Conservation (phyloP, 1,139 yeast species). For the Pneumocystis carinii region DNA sequence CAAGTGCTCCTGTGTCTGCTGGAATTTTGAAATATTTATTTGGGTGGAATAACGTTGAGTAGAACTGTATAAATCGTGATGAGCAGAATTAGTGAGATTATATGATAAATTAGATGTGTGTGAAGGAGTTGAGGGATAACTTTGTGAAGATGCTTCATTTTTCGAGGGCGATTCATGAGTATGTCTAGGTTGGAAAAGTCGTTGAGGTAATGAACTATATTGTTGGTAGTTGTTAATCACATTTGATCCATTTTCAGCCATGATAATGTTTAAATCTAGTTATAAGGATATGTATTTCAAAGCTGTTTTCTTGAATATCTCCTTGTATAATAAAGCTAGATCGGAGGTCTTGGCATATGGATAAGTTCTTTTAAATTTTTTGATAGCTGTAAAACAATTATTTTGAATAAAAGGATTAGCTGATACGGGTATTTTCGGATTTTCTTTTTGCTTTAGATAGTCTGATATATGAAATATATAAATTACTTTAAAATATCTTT, state of each 20-base stretch:
- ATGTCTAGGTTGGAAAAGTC: background rate
- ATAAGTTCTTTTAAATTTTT: background rate
- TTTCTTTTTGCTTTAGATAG: background rate
- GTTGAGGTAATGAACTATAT: background rate
- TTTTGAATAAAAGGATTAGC: background rate
- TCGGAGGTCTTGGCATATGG: background rate
- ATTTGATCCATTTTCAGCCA: background rate
- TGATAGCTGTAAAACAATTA: background rate
- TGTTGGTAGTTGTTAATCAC: background rate
- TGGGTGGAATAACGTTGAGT: background rate
- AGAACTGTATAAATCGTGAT: background rate
- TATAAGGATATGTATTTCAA: background rate
- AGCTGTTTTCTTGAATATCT: background rate
- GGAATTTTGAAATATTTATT: background rate
- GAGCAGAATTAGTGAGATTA: background rate
- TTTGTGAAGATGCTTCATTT: background rate
- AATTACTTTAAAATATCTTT: background rate
- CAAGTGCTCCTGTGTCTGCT: background rate
- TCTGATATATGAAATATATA: background rate
- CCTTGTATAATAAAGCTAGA: background rate
- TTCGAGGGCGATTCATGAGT: background rate
- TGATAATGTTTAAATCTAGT: background rate
- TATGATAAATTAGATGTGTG: background rate
- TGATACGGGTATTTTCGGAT: background rate
- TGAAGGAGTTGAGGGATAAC: background rate